Evolutionary conservation across 345 rosid species (phyloP).

Genomic region (Xanthoceras sorbifolium): DNA sequence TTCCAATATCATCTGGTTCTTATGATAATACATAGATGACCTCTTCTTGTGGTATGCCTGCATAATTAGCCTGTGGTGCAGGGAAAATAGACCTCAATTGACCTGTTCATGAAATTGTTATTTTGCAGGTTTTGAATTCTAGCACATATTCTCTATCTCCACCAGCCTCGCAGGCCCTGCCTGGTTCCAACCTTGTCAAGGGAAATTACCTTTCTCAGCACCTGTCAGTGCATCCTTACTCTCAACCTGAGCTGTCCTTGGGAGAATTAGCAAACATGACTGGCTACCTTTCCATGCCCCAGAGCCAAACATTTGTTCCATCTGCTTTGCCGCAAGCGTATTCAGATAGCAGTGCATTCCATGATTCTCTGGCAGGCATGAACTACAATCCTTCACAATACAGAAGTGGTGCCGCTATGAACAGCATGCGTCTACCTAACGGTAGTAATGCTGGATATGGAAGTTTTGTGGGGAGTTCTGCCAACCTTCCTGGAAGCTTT

Average conservation of each 20-base stretch:
- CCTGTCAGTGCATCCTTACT: slow-evolving; percentile 15
- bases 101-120: neutral
- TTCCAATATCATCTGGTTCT: neutral
- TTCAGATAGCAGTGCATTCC: slow-evolving; percentile 22
- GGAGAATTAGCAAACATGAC: slow-evolving; percentile 12
- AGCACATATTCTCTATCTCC: slow-evolving; percentile 22
- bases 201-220: slow-evolving; percentile 22
- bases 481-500: slow-evolving; percentile 26
- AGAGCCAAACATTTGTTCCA: slow-evolving; percentile 22
- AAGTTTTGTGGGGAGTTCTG: slow-evolving; percentile 27
- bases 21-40: neutral
- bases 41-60: neutral
- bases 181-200: slow-evolving; percentile 17
- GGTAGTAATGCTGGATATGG: slow-evolving; percentile 27
- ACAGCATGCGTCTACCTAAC: slow-evolving; percentile 27
- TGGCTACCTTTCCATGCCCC: slow-evolving; percentile 27
- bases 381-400: slow-evolving; percentile 22
- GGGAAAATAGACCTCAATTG: neutral
- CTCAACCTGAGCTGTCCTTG: slow-evolving; percentile 21
- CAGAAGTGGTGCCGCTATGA: slow-evolving; percentile 17
- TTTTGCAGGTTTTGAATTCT: slow-evolving; percentile 30
- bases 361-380: slow-evolving; percentile 31
- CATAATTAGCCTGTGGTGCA: neutral
- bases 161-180: slow-evolving; percentile 20
- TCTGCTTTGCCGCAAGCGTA: slow-evolving; percentile 31